These are phyloP conservation scores for Amoebophrya sp. DNA, from an alignment of 169 alveolate genomes.

Conservation along the genomic window DNA sequence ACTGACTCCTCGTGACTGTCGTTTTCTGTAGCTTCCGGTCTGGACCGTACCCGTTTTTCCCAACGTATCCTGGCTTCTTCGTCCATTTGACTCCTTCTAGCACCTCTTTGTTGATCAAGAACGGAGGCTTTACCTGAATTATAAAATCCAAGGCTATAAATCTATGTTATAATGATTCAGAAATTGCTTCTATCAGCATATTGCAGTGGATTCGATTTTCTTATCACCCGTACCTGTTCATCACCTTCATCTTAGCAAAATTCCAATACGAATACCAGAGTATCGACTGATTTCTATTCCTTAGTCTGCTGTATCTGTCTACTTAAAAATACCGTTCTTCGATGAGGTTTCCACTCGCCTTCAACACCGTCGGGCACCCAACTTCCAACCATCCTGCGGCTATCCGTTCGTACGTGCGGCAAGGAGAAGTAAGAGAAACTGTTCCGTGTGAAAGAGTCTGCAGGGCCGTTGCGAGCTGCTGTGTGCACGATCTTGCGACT, in stretches of 20 bases:
- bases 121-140: neutral
- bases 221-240: too few relatives aligned
- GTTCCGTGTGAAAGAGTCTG: neutral
- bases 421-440: neutral
- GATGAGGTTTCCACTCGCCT: neutral
- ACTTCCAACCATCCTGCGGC: neutral
- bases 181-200: neutral
- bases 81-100: conserved; percentile 2
- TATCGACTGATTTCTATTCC: too few relatives aligned
- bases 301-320: too few relatives aligned
- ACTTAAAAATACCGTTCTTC: neutral
- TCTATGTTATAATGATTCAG: neutral
- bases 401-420: neutral
- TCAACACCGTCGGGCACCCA: conserved; percentile 11
- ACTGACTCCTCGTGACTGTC: neutral
- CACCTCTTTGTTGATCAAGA: neutral
- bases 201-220: neutral
- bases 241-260: too few relatives aligned
- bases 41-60: neutral
- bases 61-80: neutral
- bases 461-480: conserved; percentile 11
- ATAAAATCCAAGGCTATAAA: neutral
- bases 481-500: neutral
- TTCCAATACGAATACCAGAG: too few relatives aligned
- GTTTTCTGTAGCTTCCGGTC: neutral